Evolutionary conservation across 345 rosid genomes (phyloP).

Genomic region (Chamaenerion angustifolium): DNA sequence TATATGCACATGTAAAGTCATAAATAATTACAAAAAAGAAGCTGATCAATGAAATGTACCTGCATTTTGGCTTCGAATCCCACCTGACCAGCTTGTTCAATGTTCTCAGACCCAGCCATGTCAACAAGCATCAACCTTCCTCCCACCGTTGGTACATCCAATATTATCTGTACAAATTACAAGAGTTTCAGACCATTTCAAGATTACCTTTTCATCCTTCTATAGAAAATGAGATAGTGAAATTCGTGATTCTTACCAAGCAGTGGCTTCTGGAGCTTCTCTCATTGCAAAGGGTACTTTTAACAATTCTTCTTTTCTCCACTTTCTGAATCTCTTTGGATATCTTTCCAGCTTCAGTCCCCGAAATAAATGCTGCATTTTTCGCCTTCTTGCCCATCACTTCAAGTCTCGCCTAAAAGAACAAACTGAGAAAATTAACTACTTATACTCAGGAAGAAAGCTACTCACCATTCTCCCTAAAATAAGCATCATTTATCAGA

Average conservation of each 20-base stretch:
- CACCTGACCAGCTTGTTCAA: slow-evolving; percentile 90
- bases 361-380: slow-evolving; percentile 74
- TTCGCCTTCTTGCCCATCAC: slow-evolving; percentile 96
- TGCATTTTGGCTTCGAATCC: slow-evolving; percentile 98
- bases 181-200: background rate
- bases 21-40: background rate
- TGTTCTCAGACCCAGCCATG: slow-evolving; percentile 99
- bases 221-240: background rate
- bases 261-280: slow-evolving; percentile 98
- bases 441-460: too few relatives aligned
- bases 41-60: slow-evolving; percentile 19
- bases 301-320: slow-evolving; percentile 86
- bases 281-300: slow-evolving; percentile 87
- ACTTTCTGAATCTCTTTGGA: slow-evolving; percentile 86
- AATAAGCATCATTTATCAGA: too few relatives aligned
- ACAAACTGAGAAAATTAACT: slow-evolving; percentile 1
- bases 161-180: slow-evolving; percentile 43
- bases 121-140: slow-evolving; percentile 97
- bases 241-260: slow-evolving; percentile 30
- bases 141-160: slow-evolving; percentile 94
- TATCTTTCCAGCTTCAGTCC: slow-evolving; percentile 80
- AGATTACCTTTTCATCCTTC: background rate
- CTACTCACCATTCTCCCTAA: too few relatives aligned
- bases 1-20: background rate
- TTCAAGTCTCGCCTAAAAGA: slow-evolving; percentile 66